Evolutionary conservation across 345 rosid species (phyloP).

Genomic region (Syzygium aromaticum): DNA sequence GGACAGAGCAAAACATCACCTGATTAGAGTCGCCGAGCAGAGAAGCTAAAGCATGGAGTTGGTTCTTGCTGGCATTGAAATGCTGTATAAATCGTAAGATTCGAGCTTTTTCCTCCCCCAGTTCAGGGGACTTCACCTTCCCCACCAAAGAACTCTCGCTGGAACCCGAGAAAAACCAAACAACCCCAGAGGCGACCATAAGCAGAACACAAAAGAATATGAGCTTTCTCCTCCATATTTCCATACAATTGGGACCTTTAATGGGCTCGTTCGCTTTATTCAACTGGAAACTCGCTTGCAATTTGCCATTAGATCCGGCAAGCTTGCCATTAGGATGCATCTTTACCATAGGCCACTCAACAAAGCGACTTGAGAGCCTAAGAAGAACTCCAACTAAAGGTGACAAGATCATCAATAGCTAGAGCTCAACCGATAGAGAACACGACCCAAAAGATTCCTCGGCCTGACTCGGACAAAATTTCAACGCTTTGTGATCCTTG

Average conservation of each 20-base stretch:
- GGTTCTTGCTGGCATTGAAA: constrained; percentile 57
- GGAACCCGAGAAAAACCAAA: constrained; percentile 28
- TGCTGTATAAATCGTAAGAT: constrained; percentile 26
- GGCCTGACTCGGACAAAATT: neutral
- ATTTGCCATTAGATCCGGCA: constrained; percentile 28
- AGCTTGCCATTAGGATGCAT: constrained; percentile 51
- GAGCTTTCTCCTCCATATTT: constrained; percentile 36
- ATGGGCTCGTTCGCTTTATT: constrained; percentile 34
- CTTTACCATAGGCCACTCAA: constrained; percentile 21
- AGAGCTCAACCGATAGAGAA: neutral
- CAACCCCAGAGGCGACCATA: constrained; percentile 18
- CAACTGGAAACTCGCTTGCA: constrained; percentile 24
- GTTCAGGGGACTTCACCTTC: constrained; percentile 7
- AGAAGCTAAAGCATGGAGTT: constrained; percentile 52
- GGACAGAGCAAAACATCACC: constrained; percentile 21
- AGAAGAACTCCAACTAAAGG: constrained; percentile 26
- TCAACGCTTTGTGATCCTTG: neutral
- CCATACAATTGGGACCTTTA: constrained; percentile 15
- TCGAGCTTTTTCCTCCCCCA: constrained; percentile 35
- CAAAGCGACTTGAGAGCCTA: constrained; percentile 17
- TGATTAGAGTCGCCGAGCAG: constrained; percentile 57
- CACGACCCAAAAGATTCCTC: neutral
- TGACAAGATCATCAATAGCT: constrained; percentile 32
- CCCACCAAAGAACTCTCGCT: constrained; percentile 6
- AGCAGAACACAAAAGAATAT: constrained; percentile 29